Conservation (phyloP, 1,139 yeast genomes). For the Taphrina betulina region DNA sequence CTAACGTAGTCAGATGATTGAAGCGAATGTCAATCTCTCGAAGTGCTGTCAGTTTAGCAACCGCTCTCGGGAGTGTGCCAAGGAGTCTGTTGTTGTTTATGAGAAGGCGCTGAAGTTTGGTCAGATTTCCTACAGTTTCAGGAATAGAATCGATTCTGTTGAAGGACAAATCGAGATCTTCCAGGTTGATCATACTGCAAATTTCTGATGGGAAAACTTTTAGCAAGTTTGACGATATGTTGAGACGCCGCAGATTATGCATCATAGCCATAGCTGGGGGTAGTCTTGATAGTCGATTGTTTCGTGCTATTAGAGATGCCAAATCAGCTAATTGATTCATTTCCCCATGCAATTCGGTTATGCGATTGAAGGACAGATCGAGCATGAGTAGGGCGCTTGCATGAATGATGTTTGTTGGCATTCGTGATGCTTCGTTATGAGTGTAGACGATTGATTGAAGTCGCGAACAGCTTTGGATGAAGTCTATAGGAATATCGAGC, state of each 20-base stretch:
- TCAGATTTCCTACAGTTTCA: constrained; percentile 58
- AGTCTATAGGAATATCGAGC: constrained; percentile 76
- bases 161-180: constrained; percentile 76
- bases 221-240: constrained; percentile 79
- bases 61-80: constrained; percentile 56
- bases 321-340: constrained; percentile 13
- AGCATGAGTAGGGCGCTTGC: constrained; percentile 67
- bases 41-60: constrained; percentile 57
- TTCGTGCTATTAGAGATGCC: constrained; percentile 45
- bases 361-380: constrained; percentile 53
- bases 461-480: constrained; percentile 77
- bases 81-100: constrained; percentile 70
- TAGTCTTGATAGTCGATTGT: constrained; percentile 66
- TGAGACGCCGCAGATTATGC: constrained; percentile 58
- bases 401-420: constrained; percentile 71
- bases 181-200: constrained; percentile 59
- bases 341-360: constrained; percentile 39
- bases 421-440: constrained; percentile 67
- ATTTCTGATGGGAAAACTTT: constrained; percentile 66
- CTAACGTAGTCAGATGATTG: constrained; percentile 66
- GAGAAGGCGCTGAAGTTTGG: constrained; percentile 64
- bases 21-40: constrained; percentile 75
- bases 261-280: constrained; percentile 65
- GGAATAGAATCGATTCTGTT: constrained; percentile 68
- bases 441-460: constrained; percentile 67